Percentiles rank a stretch among this genome's conserved stretches.
phyloP scores from a whole-genome alignment of 257 asterid species.

The Cordia subcordata region DNA sequence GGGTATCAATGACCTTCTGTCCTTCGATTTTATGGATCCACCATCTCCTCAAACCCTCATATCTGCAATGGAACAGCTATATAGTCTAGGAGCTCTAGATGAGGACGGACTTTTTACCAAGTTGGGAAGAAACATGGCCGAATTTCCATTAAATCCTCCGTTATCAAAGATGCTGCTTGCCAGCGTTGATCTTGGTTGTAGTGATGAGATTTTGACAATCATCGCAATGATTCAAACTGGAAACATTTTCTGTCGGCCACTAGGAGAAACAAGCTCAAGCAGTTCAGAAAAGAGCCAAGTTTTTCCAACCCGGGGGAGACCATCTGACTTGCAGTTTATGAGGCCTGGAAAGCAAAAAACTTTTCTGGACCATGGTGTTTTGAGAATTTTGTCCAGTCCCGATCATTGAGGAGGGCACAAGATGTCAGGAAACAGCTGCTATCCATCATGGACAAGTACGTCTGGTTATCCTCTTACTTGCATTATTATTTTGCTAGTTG shows the following conservation, averaged over 20 bases:
- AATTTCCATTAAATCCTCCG: constrained; percentile 61
- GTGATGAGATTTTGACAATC: constrained; percentile 59
- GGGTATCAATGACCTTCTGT: constrained; percentile 81
- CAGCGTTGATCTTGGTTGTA: constrained; percentile 59
- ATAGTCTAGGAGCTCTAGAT: constrained; percentile 60
- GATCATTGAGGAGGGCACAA: constrained; percentile 83
- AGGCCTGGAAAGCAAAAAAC: constrained; percentile 93
- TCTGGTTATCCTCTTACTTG: constrained; percentile 7
- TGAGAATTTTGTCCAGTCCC: constrained; percentile 86
- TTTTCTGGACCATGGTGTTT: constrained; percentile 96
- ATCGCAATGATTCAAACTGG: constrained; percentile 86
- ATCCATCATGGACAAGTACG: constrained; percentile 88
- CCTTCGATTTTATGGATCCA: constrained; percentile 67
- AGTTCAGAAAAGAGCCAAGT: constrained; percentile 83
- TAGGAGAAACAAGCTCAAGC: constrained; percentile 98
- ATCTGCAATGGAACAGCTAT: constrained; percentile 65
- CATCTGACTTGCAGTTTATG: constrained; percentile 93
- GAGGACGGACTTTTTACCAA: constrained; percentile 67
- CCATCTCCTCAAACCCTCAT: constrained; percentile 64
- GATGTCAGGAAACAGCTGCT: constrained; percentile 90
- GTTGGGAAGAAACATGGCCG: constrained; percentile 68
- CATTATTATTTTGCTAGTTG: constrained; percentile 4
- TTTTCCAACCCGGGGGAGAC: constrained; percentile 92
- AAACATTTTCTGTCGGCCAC: constrained; percentile 83
- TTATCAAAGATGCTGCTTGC: constrained; percentile 67